Percentiles rank a stretch among this genome's conserved stretches.
These are phyloP conservation scores for Paecilomyces sp. DNA, from an alignment of 2,329 filamentous ascomycete genomes.

Conservation along the genomic window DNA sequence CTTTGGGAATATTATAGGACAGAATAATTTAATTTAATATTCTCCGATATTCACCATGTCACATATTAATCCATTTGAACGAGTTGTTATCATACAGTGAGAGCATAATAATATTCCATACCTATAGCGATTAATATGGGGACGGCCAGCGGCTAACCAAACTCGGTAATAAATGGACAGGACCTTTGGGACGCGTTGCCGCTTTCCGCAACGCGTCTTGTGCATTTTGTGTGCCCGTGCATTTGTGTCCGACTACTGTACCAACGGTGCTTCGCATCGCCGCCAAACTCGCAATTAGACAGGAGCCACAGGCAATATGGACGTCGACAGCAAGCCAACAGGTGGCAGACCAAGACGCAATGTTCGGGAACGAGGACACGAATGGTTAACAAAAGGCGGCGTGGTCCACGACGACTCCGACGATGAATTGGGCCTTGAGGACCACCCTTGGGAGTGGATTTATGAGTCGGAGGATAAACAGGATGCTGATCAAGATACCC, in stretches of 20 bases:
- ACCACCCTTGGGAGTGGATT: slow-evolving; percentile 73
- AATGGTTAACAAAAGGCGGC: slow-evolving; percentile 53
- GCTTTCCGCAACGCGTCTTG: background rate
- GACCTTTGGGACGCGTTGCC: background rate
- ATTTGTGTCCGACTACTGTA: background rate
- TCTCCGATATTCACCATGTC: too few species aligned
- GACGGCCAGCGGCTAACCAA: background rate
- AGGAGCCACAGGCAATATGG: background rate
- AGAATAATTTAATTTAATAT: too few species aligned
- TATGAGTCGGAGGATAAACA: slow-evolving; percentile 42
- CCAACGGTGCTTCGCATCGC: background rate
- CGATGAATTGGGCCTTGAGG: slow-evolving; percentile 71
- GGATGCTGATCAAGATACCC: slow-evolving; percentile 10
- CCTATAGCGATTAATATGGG: too few species aligned
- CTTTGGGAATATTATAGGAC: too few species aligned
- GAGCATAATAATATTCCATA: too few species aligned
- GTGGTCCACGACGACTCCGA: slow-evolving; percentile 73
- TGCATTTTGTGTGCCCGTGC: background rate
- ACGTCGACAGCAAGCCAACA: background rate
- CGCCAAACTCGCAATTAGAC: background rate
- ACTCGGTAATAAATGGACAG: background rate
- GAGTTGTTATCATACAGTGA: too few species aligned
- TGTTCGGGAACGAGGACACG: slow-evolving; percentile 32
- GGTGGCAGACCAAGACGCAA: slow-evolving; percentile 9
- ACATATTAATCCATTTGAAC: too few species aligned